Percentiles rank a stretch among this genome's conserved stretches.
These are phyloP conservation scores for Tilletia caries DNA, from an alignment of 1,284 basidiomycete species.

Conservation along the genomic window DNA sequence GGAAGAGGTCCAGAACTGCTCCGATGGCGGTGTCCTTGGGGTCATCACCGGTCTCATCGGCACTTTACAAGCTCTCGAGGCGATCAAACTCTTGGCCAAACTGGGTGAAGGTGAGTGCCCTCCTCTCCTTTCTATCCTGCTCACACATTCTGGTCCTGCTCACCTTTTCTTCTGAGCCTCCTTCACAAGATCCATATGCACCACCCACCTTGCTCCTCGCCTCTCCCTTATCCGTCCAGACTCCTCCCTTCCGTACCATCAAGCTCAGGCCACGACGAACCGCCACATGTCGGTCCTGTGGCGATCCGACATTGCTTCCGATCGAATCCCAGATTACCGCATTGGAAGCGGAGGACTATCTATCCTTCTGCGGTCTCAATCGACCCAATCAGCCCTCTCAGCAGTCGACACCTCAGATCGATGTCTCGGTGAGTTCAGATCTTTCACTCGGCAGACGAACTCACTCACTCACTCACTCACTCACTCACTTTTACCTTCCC, in stretches of 20 bases:
- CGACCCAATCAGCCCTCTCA: slow-evolving; percentile 65
- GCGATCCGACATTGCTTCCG: slow-evolving; percentile 29
- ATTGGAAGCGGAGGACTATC: slow-evolving; percentile 43
- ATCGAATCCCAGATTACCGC: slow-evolving; percentile 26
- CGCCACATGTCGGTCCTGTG: slow-evolving; percentile 40
- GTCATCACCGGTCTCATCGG: slow-evolving; percentile 87
- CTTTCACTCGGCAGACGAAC: neutral
- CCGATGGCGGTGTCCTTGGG: slow-evolving; percentile 86
- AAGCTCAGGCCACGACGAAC: slow-evolving; percentile 63
- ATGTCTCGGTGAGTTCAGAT: slow-evolving; percentile 56
- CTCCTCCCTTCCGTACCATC: slow-evolving; percentile 72
- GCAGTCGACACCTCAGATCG: slow-evolving; percentile 56
- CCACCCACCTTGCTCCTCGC: slow-evolving; percentile 66
- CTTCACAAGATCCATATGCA: slow-evolving; percentile 32
- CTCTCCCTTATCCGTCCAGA: slow-evolving; percentile 63
- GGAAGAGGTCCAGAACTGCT: slow-evolving; percentile 63
- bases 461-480: neutral
- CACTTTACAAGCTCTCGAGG: slow-evolving; percentile 82
- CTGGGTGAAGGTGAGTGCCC: slow-evolving; percentile 29
- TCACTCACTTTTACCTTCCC: neutral
- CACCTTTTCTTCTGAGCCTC: neutral
- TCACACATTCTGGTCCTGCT: neutral
- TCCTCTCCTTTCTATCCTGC: neutral
- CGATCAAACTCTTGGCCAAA: slow-evolving; percentile 63
- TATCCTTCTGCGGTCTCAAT: slow-evolving; percentile 42